Conservation (phyloP, 192 early-diverging fungal species). For the Coemansia sp. region DNA sequence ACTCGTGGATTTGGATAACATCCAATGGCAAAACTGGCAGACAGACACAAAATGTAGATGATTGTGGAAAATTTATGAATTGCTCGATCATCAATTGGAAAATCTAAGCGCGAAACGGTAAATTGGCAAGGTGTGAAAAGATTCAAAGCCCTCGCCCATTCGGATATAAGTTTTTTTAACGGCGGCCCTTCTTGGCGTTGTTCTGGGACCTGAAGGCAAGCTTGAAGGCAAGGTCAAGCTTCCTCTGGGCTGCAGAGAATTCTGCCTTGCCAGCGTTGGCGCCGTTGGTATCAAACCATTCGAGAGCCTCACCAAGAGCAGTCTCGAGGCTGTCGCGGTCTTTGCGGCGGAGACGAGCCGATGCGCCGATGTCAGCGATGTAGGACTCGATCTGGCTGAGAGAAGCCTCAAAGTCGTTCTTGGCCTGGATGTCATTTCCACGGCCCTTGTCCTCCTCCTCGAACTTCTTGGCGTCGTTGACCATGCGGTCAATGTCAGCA, state of each 20-base stretch:
- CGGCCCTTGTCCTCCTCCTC: constrained; percentile 73
- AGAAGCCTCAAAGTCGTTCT: constrained; percentile 77
- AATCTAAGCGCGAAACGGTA: no score
- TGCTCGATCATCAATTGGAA: background rate
- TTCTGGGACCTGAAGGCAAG: constrained; percentile 57
- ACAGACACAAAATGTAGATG: no score
- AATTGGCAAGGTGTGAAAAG: background rate
- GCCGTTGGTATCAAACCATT: constrained; percentile 65
- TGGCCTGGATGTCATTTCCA: constrained; percentile 74
- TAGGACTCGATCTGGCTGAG: constrained; percentile 71
- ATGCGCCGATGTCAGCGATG: constrained; percentile 68
- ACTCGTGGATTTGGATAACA: background rate
- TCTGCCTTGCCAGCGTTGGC: constrained; percentile 60
- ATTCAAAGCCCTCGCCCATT: background rate
- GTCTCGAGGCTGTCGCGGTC: constrained; percentile 71
- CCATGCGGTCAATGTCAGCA: constrained; percentile 93
- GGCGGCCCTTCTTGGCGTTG: constrained; percentile 31
- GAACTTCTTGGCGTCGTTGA: constrained; percentile 86
- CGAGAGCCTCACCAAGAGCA: constrained; percentile 76
- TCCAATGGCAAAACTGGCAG: no score
- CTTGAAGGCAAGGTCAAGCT: constrained; percentile 68
- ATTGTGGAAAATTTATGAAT: background rate
- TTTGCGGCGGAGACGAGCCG: constrained; percentile 68
- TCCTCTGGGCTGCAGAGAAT: constrained; percentile 65
- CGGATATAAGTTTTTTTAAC: constrained; percentile 14